A percentile compares a stretch with the other conserved stretches of the same genome.
phyloP scores from a whole-genome alignment of 1,284 basidiomycete genomes.

The Schizophyllum amplum region DNA sequence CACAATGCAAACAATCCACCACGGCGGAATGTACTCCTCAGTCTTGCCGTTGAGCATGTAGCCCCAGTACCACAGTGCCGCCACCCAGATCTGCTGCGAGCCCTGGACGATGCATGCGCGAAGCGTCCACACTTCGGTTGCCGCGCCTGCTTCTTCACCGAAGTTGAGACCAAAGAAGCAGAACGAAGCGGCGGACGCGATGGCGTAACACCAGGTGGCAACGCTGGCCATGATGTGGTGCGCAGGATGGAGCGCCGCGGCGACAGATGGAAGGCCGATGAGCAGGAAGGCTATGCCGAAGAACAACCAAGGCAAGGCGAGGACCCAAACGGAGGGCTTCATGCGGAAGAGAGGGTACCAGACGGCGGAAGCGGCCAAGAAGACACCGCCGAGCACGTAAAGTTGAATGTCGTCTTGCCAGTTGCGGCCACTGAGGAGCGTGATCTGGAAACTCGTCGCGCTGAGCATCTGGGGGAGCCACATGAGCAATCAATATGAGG shows the following conservation, averaged over 20 bases:
- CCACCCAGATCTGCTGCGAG: constrained; percentile 89
- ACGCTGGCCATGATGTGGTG: constrained; percentile 64
- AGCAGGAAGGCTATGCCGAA: constrained; percentile 85
- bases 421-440: constrained; percentile 78
- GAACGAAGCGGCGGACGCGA: constrained; percentile 85
- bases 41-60: constrained; percentile 57
- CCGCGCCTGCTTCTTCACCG: constrained; percentile 90
- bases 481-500: constrained; percentile 7
- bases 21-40: constrained; percentile 49
- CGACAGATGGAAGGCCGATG: constrained; percentile 79
- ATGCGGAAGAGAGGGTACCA: constrained; percentile 90
- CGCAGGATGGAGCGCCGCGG: constrained; percentile 48
- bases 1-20: constrained; percentile 78
- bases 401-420: constrained; percentile 75
- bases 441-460: constrained; percentile 93
- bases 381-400: constrained; percentile 85
- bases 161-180: constrained; percentile 92
- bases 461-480: constrained; percentile 55
- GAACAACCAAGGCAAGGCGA: constrained; percentile 83
- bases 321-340: constrained; percentile 81
- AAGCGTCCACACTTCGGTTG: constrained; percentile 86
- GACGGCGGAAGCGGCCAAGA: constrained; percentile 74
- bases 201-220: constrained; percentile 85
- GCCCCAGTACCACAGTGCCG: constrained; percentile 93
- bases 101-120: constrained; percentile 89